A percentile compares a stretch with the other conserved stretches of the same genome.
These are phyloP conservation scores for Juglanconis oblonga DNA, from an alignment of 2,329 filamentous ascomycete species.

Conservation along the genomic window DNA sequence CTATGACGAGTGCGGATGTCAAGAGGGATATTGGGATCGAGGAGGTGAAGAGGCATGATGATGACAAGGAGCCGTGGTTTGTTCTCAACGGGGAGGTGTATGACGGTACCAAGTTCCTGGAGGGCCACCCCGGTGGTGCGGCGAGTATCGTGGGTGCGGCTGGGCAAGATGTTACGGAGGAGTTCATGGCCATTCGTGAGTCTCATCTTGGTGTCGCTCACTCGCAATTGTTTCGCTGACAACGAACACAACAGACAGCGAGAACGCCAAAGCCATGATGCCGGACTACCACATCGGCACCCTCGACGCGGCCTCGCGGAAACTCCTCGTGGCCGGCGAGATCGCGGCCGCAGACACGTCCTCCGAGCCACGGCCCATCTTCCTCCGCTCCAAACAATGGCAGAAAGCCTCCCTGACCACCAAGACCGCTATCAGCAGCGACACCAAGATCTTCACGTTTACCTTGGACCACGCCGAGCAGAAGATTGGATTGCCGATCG, in stretches of 20 bases:
- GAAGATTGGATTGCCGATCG: conserved; percentile 71
- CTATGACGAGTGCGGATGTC: conserved; percentile 71
- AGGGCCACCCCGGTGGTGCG: conserved; percentile 82
- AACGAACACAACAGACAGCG: conserved; percentile 63
- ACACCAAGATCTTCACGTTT: conserved; percentile 81
- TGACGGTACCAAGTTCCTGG: conserved; percentile 76
- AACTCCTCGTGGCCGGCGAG: conserved; percentile 46
- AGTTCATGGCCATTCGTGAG: conserved; percentile 90
- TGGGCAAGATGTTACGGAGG: conserved; percentile 79
- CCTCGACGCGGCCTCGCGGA: conserved; percentile 59
- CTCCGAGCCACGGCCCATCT: conserved; percentile 49
- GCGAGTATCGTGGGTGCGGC: conserved; percentile 80
- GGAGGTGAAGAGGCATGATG: conserved; percentile 68
- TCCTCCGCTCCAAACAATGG: conserved; percentile 73
- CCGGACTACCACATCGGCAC: conserved; percentile 78
- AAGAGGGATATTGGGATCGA: conserved; percentile 63
- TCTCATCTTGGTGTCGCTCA: conserved; percentile 19
- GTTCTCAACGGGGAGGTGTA: conserved; percentile 87
- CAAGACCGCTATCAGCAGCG: conserved; percentile 69
- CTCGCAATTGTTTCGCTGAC: conserved; percentile 18
- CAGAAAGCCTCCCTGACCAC: conserved; percentile 66
- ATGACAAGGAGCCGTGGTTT: conserved; percentile 74
- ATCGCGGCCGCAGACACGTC: conserved; percentile 31
- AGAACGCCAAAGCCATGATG: conserved; percentile 92
- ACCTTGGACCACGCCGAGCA: conserved; percentile 70